Conservation (phyloP, 176 grass and related monocot species). For the Neostapfia colusana region DNA sequence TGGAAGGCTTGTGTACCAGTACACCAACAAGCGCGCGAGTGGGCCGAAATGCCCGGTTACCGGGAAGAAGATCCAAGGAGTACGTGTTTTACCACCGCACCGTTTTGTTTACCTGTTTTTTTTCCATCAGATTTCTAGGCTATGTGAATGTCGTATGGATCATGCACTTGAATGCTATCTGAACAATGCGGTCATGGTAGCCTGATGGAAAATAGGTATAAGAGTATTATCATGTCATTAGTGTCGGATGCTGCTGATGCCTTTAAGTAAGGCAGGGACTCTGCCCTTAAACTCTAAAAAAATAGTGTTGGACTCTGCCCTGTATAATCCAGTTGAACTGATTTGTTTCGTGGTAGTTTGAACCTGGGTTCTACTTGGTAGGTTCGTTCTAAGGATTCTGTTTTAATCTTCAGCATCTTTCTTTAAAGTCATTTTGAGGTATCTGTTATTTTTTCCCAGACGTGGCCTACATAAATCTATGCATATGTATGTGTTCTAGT, state of each 20-base stretch:
- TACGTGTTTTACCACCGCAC: slow-evolving; percentile 18
- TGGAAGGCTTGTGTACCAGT: slow-evolving; percentile 85
- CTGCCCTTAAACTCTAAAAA: no score
- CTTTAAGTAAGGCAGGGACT: no score
- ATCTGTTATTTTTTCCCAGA: no score
- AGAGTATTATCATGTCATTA: not conserved
- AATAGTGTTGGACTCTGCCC: no score
- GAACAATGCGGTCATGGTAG: not conserved
- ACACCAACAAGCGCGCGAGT: slow-evolving; percentile 82
- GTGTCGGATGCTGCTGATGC: no score
- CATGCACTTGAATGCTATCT: not conserved
- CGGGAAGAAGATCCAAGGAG: slow-evolving; percentile 90
- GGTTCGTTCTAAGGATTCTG: not conserved
- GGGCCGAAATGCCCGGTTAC: slow-evolving; percentile 85
- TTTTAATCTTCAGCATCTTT: no score
- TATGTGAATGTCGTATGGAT: not conserved
- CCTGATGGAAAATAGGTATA: not conserved
- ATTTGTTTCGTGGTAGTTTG: not conserved
- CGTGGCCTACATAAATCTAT: no score
- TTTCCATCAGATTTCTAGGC: not conserved
- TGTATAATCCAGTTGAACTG: not conserved
- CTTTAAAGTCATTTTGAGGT: no score
- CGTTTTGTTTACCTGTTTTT: not conserved
- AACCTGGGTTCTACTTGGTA: not conserved
- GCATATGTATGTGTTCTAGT: not conserved